These are phyloP conservation scores for Hygrophila difformis DNA, from an alignment of 257 asterid species.

Conservation along the genomic window DNA sequence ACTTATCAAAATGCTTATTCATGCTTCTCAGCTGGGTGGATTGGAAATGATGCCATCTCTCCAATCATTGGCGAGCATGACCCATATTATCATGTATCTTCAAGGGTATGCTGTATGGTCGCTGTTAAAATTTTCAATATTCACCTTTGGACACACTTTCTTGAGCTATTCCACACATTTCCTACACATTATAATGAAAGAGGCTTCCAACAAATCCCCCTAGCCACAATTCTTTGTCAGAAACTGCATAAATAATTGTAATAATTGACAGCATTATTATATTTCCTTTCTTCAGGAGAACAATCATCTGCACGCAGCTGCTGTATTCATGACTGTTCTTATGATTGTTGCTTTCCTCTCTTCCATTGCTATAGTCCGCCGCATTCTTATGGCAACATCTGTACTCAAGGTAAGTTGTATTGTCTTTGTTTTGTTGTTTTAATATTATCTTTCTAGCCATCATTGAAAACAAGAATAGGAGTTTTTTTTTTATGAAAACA, in stretches of 20 bases:
- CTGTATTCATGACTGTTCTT: conserved; percentile 72
- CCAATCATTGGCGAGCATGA: conserved; percentile 95
- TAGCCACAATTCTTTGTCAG: too few species aligned
- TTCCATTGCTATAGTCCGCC: conserved; percentile 87
- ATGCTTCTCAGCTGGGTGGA: conserved; percentile 79
- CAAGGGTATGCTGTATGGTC: conserved; percentile 55
- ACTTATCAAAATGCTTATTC: too few species aligned
- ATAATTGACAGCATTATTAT: neutral
- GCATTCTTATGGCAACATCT: conserved; percentile 95
- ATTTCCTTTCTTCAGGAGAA: conserved; percentile 46
- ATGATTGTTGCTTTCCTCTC: conserved; percentile 78
- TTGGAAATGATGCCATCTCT: conserved; percentile 84
- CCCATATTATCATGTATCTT: conserved; percentile 75
- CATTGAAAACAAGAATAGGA: neutral
- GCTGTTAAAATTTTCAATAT: too few species aligned
- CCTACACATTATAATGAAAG: too few species aligned
- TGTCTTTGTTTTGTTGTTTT: neutral
- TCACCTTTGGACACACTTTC: neutral
- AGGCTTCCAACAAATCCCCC: too few species aligned
- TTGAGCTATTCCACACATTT: too few species aligned
- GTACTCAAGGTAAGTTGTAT: conserved; percentile 74
- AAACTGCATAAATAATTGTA: neutral
- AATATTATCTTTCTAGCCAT: neutral
- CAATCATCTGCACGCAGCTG: conserved; percentile 82
- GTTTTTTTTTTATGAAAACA: too few species aligned